Evolutionary conservation across 768 basidiomycete genomes (phyloP).

Genomic region (Russula sp.): DNA sequence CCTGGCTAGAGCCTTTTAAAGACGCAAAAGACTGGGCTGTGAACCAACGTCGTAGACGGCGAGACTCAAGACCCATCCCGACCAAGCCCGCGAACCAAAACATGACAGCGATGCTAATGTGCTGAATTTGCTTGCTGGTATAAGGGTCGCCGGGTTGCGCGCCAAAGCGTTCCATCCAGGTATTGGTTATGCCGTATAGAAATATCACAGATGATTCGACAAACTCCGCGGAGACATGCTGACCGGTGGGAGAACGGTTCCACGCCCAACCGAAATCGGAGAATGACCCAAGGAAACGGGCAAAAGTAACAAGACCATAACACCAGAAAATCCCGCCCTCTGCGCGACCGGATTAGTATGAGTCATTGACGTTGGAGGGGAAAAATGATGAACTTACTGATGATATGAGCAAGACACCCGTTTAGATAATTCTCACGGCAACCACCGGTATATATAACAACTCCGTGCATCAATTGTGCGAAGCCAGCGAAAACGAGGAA

Average conservation of each 20-base stretch:
- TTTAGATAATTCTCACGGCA: conserved; percentile 77
- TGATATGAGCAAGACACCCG: conserved; percentile 83
- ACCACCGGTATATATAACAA: conserved; percentile 80
- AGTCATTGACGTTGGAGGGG: conserved; percentile 13
- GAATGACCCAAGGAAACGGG: conserved; percentile 90
- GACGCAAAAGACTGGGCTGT: conserved; percentile 47
- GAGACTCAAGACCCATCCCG: conserved; percentile 87
- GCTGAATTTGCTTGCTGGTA: conserved; percentile 88
- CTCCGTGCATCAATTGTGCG: conserved; percentile 57
- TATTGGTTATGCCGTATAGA: conserved; percentile 83
- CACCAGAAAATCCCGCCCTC: conserved; percentile 92
- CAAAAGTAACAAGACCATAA: conserved; percentile 84
- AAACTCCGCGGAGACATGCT: conserved; percentile 58
- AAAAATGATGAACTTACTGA: conserved; percentile 51
- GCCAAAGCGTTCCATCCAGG: conserved; percentile 97
- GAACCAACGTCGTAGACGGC: conserved; percentile 64
- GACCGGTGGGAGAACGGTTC: conserved; percentile 57
- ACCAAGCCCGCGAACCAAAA: conserved; percentile 91
- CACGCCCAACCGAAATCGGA: conserved; percentile 91
- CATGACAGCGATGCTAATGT: conserved; percentile 93
- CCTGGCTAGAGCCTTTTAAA: conserved; percentile 22
- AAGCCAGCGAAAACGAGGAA: conserved; percentile 67
- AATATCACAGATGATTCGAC: conserved; percentile 80
- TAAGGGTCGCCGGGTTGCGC: conserved; percentile 74
- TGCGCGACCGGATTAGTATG: conserved; percentile 28